Conservation (phyloP, 345 rosid species). For the Cochlearia excelsa region DNA sequence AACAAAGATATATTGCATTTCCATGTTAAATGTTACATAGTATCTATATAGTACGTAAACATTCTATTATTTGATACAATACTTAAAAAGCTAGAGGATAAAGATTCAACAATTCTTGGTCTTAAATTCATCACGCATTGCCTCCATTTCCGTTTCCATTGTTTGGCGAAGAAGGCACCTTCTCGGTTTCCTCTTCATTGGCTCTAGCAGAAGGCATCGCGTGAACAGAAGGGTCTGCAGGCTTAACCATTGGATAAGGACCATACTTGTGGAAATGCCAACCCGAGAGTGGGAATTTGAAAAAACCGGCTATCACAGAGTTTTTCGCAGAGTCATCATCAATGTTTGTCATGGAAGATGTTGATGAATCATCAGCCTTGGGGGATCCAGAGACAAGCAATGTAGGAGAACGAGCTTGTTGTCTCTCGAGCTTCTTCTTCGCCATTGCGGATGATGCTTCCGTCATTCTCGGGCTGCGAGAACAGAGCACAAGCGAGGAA, state of each 20-base stretch:
- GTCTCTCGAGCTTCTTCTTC: slow-evolving; percentile 8
- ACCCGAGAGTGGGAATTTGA: slow-evolving; percentile 32
- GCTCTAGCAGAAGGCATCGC: slow-evolving; percentile 20
- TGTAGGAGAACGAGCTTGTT: slow-evolving; percentile 21
- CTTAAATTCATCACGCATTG: slow-evolving; percentile 20
- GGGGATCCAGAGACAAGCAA: slow-evolving; percentile 15
- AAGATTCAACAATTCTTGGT: background rate
- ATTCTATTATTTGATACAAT: slow-evolving; percentile 28
- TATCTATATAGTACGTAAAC: slow-evolving; percentile 27
- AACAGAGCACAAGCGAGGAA: slow-evolving; percentile 22
- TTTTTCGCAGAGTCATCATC: slow-evolving; percentile 22
- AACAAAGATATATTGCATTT: slow-evolving; percentile 24
- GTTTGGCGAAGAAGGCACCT: slow-evolving; percentile 34
- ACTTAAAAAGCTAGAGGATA: slow-evolving; percentile 8
- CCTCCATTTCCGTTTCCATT: slow-evolving; percentile 34
- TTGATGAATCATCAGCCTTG: slow-evolving; percentile 7
- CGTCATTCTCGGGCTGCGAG: slow-evolving; percentile 16
- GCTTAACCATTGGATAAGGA: slow-evolving; percentile 25
- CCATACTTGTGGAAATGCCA: slow-evolving; percentile 38
- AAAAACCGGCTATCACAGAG: slow-evolving; percentile 27
- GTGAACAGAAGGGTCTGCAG: slow-evolving; percentile 22
- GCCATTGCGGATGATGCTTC: slow-evolving; percentile 21
- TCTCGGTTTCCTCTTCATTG: slow-evolving; percentile 26
- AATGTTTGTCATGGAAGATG: slow-evolving; percentile 27
- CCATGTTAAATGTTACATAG: slow-evolving; percentile 41